A percentile compares a stretch with the other conserved stretches of the same genome.
phyloP scores from a whole-genome alignment of 192 early-diverging fungal genomes.

The Gryganskiella cystojenkinii region DNA sequence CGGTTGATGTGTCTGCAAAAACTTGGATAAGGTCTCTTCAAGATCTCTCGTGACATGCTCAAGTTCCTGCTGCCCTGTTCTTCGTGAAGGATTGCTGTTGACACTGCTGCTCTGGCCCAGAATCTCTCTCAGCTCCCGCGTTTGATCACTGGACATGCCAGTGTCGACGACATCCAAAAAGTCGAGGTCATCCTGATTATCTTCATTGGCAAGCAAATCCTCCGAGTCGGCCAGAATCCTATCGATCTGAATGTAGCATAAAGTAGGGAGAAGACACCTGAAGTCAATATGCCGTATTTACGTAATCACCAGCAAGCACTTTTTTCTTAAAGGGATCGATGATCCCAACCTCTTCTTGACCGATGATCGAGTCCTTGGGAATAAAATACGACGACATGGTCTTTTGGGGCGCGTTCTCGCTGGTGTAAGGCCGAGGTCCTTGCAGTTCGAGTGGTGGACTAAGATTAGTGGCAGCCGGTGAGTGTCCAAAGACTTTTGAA shows the following conservation, averaged over 20 bases:
- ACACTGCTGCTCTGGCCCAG: neutral
- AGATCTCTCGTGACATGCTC: conserved; percentile 23
- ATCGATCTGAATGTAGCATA: conserved; percentile 31
- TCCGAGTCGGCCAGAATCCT: conserved; percentile 39
- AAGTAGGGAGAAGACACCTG: neutral
- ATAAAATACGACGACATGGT: conserved; percentile 28
- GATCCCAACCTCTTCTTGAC: conserved; percentile 50
- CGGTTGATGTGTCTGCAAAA: conserved; percentile 34
- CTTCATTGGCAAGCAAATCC: conserved; percentile 21
- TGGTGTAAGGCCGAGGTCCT: neutral
- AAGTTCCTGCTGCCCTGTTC: conserved; percentile 9
- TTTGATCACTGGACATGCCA: neutral
- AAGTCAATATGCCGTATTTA: too few relatives aligned
- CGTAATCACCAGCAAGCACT: too few relatives aligned
- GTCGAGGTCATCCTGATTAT: conserved; percentile 21
- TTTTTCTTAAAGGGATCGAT: too few relatives aligned
- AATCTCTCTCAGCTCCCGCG: conserved; percentile 9
- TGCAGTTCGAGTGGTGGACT: conserved; percentile 11
- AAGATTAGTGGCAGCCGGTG: conserved; percentile 30
- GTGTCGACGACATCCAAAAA: conserved; percentile 29
- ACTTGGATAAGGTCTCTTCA: conserved; percentile 42
- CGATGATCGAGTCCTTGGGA: conserved; percentile 18
- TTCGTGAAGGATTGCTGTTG: neutral
- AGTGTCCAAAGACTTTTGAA: conserved; percentile 51
- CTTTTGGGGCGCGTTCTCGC: neutral